phyloP scores from a whole-genome alignment of 139 green algal genomes.

The Chlamydomonas urium region DNA sequence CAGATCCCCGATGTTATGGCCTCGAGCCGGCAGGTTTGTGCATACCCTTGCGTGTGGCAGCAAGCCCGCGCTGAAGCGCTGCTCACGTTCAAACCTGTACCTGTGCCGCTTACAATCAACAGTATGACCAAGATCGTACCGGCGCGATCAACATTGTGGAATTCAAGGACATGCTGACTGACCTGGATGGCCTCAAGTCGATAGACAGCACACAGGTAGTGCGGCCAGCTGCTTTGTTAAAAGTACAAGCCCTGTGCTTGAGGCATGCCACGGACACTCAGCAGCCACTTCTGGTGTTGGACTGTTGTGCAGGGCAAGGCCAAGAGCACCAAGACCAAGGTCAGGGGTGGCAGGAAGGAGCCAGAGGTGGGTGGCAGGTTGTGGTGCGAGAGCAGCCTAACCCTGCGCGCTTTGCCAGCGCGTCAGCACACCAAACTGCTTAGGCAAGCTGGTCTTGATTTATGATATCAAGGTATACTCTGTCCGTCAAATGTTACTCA shows the following conservation, averaged over 20 bases:
- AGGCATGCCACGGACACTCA: neutral
- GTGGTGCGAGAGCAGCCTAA: too few species aligned
- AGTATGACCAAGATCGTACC: slow-evolving; percentile 13
- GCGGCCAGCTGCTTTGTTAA: too few species aligned
- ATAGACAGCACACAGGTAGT: too few species aligned
- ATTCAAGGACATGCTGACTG: slow-evolving; percentile 31
- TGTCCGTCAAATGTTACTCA: too few species aligned
- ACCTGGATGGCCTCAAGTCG: slow-evolving; percentile 24
- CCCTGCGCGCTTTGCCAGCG: too few species aligned
- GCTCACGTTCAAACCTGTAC: neutral
- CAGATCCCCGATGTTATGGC: neutral
- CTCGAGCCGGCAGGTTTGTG: neutral
- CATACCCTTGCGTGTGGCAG: neutral
- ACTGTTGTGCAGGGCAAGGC: neutral
- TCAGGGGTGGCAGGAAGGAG: too few species aligned
- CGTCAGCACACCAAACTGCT: too few species aligned
- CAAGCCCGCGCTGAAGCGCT: neutral
- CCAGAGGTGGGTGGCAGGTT: neutral
- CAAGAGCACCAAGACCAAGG: too few species aligned
- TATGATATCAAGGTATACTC: too few species aligned
- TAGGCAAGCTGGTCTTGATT: too few species aligned
- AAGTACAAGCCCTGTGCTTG: too few species aligned
- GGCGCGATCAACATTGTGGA: slow-evolving; percentile 15
- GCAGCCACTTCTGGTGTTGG: neutral
- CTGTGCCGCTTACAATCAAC: too few species aligned